phyloP scores from a whole-genome alignment of 1,284 basidiomycete genomes.

The Ganoderma leucocontextum region DNA sequence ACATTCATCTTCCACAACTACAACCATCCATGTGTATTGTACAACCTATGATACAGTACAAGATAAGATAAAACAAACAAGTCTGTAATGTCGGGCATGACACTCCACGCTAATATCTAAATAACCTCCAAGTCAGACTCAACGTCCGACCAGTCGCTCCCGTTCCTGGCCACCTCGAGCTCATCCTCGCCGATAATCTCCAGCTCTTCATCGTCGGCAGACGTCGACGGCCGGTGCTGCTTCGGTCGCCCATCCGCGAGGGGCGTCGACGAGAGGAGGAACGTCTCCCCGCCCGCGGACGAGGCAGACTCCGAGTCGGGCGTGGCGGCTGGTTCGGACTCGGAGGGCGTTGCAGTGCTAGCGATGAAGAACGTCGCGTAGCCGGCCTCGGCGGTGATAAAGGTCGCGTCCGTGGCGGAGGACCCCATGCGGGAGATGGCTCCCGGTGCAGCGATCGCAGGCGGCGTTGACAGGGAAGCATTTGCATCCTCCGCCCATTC shows the following conservation, averaged over 20 bases:
- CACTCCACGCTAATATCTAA: neutral
- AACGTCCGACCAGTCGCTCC: neutral
- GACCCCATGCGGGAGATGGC: neutral
- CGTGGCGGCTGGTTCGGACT: neutral
- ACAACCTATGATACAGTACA: no score
- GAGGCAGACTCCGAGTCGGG: conserved; percentile 10
- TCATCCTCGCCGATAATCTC: conserved; percentile 33
- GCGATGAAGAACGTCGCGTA: neutral
- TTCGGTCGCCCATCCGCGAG: conserved; percentile 23
- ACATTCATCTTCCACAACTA: no score
- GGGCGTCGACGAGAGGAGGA: conserved; percentile 29
- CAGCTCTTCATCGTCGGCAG: conserved; percentile 24
- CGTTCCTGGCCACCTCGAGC: conserved; percentile 11
- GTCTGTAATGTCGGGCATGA: no score
- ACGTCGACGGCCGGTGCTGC: neutral
- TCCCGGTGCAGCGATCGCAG: neutral
- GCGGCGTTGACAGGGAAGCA: neutral
- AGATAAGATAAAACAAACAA: no score
- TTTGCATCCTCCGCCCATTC: neutral
- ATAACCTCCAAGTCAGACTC: neutral
- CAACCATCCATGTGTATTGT: no score
- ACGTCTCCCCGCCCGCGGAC: conserved; percentile 19
- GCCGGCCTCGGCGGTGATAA: neutral
- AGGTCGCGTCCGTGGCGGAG: neutral
- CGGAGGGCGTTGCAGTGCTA: neutral